Evolutionary conservation across 352 stramenopile genomes (phyloP), one percentile per base, ranked within the genome.

Genomic region (Phytophthora pseudosyringae): DNA sequence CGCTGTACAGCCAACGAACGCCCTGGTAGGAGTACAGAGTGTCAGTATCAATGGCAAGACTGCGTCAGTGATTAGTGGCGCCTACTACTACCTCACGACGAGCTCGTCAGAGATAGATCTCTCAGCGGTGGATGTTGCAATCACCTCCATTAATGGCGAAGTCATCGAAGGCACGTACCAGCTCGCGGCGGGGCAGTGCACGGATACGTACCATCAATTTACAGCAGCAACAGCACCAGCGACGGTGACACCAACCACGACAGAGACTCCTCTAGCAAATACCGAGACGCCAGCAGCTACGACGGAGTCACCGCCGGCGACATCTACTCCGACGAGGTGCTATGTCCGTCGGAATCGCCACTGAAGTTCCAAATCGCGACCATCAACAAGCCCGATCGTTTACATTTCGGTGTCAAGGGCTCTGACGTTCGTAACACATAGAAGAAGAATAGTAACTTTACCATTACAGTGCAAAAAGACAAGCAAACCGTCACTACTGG

Each of bases 1-100:
- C 25, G 75, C 68, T 10, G 59, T 85, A 1, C 76, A 85, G 40
- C 76, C 76, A 3, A 75, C 63, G 8, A 83, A 83, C 61, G 62
- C 50, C 5, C 8, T 75, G 10, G 52, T 68, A 0, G 74, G 71
- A 32, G 56, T 85, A n/a, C 53, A 76, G 50, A 75, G 44, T 26
- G 59, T 85, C 44, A 81, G 18, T 29, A 72, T 85, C 21, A 75
- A 78, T 39, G 59, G 57, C 26, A 50, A 64, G n/a, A 16, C 35
- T 5, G 48, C 74, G 3, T 49, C 50, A 18, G 73, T 75, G 53
- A 48, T 82, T 4, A 39, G 53, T 16, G 67, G 56, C 12, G 71
- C 71, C 7, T 81, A 80, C 59, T 83, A 81, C 50, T 80, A 59
- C 57, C 39, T 83, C 35, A 40, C 71, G n/a, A 68, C 39, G 32